These are phyloP conservation scores for Paramecium primaurelia DNA, from an alignment of 73 alveolate genomes.

Conservation along the genomic window DNA sequence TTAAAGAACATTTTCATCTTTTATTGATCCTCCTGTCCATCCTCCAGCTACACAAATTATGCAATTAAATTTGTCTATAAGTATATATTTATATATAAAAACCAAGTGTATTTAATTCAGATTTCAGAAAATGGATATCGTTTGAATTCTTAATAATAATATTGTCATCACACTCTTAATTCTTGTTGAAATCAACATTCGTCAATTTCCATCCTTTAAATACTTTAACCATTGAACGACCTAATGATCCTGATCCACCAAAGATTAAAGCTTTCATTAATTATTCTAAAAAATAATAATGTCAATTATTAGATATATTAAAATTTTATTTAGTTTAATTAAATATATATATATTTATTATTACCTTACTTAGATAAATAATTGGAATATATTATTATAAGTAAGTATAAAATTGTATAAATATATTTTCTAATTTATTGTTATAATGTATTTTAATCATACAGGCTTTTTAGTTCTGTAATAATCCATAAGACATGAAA, in stretches of 20 bases:
- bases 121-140: not conserved
- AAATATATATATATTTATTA: too few species aligned
- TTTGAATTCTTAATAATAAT: constrained; percentile 44
- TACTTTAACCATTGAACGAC: not conserved
- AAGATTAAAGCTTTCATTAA: too few species aligned
- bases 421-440: not conserved
- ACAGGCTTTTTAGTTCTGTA: not conserved
- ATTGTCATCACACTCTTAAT: constrained; percentile 69
- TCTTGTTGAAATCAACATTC: constrained; percentile 62
- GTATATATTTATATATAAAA: too few species aligned
- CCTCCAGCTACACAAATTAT: constrained; percentile 81
- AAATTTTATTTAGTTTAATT: too few species aligned
- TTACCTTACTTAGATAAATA: too few species aligned
- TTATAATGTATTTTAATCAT: not conserved
- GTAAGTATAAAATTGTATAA: not conserved
- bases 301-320: too few species aligned
- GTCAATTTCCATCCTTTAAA: too few species aligned
- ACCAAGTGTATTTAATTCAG: not conserved
- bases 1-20: too few species aligned
- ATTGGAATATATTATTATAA: too few species aligned
- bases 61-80: constrained; percentile 46
- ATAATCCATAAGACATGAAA: not conserved
- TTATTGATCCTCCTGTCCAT: too few species aligned
- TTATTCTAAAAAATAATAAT: too few species aligned
- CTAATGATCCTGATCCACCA: constrained; percentile 79